Base-by-base conservation (phyloP, 2,329 filamentous ascomycete genomes). In the Claviceps sp. region DNA sequence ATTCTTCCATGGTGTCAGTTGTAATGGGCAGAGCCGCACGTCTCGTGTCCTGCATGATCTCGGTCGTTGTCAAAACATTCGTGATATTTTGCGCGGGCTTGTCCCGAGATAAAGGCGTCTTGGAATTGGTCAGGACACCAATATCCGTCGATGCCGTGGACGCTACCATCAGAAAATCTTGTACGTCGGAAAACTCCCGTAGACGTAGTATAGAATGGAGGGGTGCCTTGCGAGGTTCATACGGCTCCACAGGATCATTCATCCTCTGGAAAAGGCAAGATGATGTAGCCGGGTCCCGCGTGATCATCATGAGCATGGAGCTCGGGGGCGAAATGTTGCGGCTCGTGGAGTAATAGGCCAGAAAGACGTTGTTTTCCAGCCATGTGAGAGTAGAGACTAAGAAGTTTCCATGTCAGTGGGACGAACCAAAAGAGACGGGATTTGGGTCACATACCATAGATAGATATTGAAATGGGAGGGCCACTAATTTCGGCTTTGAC, bases 361-460 rank as follows among this genome's bases (percentile, higher is more conserved):
- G 74, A 63, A 96, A 94, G 2, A 91, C 71, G 59, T 94, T 72
- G 59, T 93, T 95, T 61, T 93, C 86, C 20, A 97, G 76, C 93
- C 94, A 98, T 39, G 78, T 77, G 42, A 98, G 75, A 16, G 85
- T 85, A 4, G 88, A 87, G 2, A 94, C 87, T 84, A 34, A 23
- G 13, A 8, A 47, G 20, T 55, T 9, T 13, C 5, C 52, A 22
- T 17, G 55, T 70, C 5, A 46, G 16, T 7, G 26, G 8, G 20
- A 23, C n/a, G 29, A 6, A 13, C 6, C n/a, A 26, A 49, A 39
- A 50, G 9, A 9, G 5, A 22, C 2, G 46, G 34, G 14, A 6
- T 38, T 69, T 11, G 16, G 26, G 11, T 9, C 16, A 8, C 78
- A 65, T 74, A 88, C 85, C 80, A 67, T 88, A 82, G 62, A 79